Base-by-base conservation (phyloP, 2,329 filamentous ascomycete genomes). In the Lecanicillium sp. region DNA sequence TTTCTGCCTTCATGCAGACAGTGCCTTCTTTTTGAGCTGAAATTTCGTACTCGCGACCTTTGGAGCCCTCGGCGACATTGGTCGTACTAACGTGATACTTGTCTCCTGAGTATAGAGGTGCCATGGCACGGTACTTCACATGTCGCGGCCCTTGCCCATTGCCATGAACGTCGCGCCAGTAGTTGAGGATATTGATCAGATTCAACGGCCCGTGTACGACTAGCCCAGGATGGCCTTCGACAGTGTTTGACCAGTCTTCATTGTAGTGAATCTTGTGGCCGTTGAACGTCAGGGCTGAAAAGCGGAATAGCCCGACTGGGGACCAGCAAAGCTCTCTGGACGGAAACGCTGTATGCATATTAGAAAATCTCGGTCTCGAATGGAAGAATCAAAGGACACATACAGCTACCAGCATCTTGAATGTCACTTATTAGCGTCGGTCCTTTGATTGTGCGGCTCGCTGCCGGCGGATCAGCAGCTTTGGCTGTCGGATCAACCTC, bases 251-350 rank as follows among this genome's bases (percentile, higher is more conserved):
- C 66, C 84, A 90, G 11, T 67, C 54, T 17, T 74, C 70, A 52
- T 88, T 84, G 49, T 90, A 81, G 58, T 94, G 88, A 39, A 94
- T 94, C 47, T 78, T 80, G 58, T 94, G 88, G 0, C 78, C 85
- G 54, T 94, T 94, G 65, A 88, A 88, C 0, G 86, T 94, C 29
- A 94, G 64, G 0, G 86, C 86, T 1, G 83, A 88, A 65, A 88
- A 94, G 14, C 85, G 77, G 60, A 92, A 94, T 1, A 94, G 70
- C 2, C 62, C 66, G 0, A 65, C 61, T 0, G 66, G 59, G 0
- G 70, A 72, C 67, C 65, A 71, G 15, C 50, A 49, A 4, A 69
- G 38, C 12, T 55, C 52, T 9, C 66, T 34, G 29, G 13, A 36
- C 12, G 29, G 15, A 25, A 32, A 30, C 36, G 19, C 13, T 12